Evolutionary conservation across 2,329 filamentous ascomycete species (phyloP).

Genomic region (Pseudogymnoascus sp.): DNA sequence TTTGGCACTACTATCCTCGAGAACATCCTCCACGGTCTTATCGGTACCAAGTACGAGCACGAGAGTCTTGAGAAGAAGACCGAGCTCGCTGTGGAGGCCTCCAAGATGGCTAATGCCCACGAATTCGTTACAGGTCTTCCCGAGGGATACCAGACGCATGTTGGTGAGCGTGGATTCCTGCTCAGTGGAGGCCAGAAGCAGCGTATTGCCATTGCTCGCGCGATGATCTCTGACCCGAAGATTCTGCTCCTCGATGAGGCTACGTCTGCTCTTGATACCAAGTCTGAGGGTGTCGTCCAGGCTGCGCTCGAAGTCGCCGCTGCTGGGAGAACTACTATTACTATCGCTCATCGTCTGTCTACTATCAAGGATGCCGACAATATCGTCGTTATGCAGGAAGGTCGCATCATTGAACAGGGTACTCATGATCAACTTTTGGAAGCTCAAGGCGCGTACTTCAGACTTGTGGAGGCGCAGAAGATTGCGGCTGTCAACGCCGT

Average conservation of each 20-base stretch:
- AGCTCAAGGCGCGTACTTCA: conserved; percentile 66
- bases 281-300: conserved; percentile 90
- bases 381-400: conserved; percentile 85
- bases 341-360: conserved; percentile 89
- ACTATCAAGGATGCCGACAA: conserved; percentile 93
- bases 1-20: conserved; percentile 84
- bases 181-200: conserved; percentile 95
- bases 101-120: conserved; percentile 87
- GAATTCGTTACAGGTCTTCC: conserved; percentile 79
- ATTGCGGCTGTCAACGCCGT: conserved; percentile 56
- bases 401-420: conserved; percentile 86
- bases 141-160: conserved; percentile 85
- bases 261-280: conserved; percentile 87
- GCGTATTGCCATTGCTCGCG: conserved; percentile 87
- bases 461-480: conserved; percentile 80
- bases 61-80: conserved; percentile 60
- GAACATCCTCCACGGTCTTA: conserved; percentile 85
- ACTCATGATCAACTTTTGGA: conserved; percentile 74
- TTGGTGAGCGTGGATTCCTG: conserved; percentile 90
- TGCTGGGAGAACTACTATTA: conserved; percentile 84
- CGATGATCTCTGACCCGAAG: conserved; percentile 84
- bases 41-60: conserved; percentile 71
- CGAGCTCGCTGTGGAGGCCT: conserved; percentile 69
- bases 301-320: conserved; percentile 82
- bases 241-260: conserved; percentile 91